Percentiles rank a stretch among this genome's conserved stretches.
phyloP scores from a whole-genome alignment of 345 rosid genomes.

The Salix purpurea region DNA sequence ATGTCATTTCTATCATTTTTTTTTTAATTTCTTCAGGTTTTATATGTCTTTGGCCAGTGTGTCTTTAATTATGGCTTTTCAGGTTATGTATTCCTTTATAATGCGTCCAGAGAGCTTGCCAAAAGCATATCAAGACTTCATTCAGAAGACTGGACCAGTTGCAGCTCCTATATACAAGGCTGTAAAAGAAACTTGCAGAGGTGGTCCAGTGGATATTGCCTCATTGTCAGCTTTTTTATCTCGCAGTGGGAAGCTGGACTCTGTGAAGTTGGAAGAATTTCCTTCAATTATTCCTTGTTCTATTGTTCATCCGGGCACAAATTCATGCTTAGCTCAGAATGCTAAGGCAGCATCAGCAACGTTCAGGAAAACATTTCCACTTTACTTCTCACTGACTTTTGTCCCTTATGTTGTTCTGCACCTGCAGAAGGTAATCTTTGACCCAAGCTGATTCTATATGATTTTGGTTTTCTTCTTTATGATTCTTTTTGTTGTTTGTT shows the following conservation, averaged over 20 bases:
- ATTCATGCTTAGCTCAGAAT: constrained; percentile 75
- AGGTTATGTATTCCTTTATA: constrained; percentile 38
- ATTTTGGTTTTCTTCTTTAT: neutral
- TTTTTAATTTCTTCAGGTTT: neutral
- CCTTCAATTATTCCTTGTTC: constrained; percentile 90
- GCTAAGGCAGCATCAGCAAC: constrained; percentile 85
- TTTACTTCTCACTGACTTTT: constrained; percentile 94
- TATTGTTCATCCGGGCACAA: constrained; percentile 77
- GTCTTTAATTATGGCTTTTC: neutral
- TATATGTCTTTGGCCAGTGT: neutral
- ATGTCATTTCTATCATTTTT: neutral
- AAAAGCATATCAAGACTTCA: constrained; percentile 84
- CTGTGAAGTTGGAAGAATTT: constrained; percentile 63
- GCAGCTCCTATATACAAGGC: constrained; percentile 85
- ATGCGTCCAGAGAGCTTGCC: constrained; percentile 87
- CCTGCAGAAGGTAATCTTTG: constrained; percentile 69
- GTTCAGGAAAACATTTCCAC: constrained; percentile 92
- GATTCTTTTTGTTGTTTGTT: neutral
- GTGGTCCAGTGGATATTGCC: constrained; percentile 70
- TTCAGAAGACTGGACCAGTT: constrained; percentile 98
- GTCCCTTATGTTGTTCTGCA: constrained; percentile 95
- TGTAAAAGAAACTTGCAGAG: constrained; percentile 88
- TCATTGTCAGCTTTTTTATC: constrained; percentile 64
- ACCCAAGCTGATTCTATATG: neutral
- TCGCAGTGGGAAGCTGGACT: constrained; percentile 39